Base-by-base conservation (phyloP, 371 early-diverging fungal genomes). In the Zancudomyces culisetae region DNA sequence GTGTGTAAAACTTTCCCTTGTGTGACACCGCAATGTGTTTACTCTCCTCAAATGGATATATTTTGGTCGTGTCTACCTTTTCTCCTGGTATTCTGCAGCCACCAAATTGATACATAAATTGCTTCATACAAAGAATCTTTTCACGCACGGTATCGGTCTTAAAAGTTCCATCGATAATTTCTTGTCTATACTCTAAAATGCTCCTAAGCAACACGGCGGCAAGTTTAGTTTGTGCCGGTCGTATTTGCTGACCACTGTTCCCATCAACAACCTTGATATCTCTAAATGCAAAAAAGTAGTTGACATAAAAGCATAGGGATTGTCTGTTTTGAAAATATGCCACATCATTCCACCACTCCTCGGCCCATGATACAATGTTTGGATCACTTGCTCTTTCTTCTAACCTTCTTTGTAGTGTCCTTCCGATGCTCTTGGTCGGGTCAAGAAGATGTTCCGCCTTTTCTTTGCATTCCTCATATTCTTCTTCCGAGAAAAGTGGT, bases 351-450 rank as follows among this genome's bases (percentile, higher is more conserved):
- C 72, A 70, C 66, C 68, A 65, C 23, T 59, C 66, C 35, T 60
- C 63, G 12, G 62, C 54, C 68, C 71, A 70, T 57, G 55, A 64
- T n/a, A 52, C 52, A 42, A 43, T 54, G 30, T 27, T n/a, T n/a
- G 48, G 43, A 18, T 23, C 27, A 26, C 29, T 58, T 3, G 62
- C 61, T 26, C 70, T 69, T 51, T 81, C 82, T 29, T 76, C 49
- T 39, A 95, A 70, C 43, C 95, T 80, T 39, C 73, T 68, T 63
- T 94, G 94, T 26, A 96, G 77, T 54, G 74, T 71, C 51, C 83
- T 80, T 27, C 88, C 92, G 15, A 35, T 35, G 35, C 35, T 35
- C 15, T 35, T 35, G 35, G 10, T 35, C 19, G 74, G 51, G 27
- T 86, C 86, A 35, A 81, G 83, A 20, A 78, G 73, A 30, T 75